Evolutionary conservation across 352 stramenopile species (phyloP).

Genomic region (Phytopythium boreale): DNA sequence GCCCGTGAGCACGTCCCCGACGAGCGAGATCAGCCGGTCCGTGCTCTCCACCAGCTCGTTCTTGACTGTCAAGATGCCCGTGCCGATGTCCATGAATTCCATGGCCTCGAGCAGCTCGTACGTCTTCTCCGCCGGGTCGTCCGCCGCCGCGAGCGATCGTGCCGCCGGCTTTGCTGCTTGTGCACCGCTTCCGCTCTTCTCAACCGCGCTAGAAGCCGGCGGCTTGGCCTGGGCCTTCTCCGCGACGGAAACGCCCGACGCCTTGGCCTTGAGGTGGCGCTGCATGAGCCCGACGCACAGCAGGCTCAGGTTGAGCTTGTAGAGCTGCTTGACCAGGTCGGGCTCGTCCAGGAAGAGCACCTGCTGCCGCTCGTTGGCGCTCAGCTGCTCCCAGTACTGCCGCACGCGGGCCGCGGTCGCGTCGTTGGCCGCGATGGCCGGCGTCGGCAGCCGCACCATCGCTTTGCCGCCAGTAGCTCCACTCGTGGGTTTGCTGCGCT

Average conservation of each 20-base stretch:
- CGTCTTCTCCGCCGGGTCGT: slow-evolving; percentile 48
- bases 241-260: neutral
- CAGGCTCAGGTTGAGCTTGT: slow-evolving; percentile 85
- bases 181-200: neutral
- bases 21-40: slow-evolving; percentile 58
- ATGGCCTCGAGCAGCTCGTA: slow-evolving; percentile 86
- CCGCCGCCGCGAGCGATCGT: neutral
- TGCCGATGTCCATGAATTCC: slow-evolving; percentile 89
- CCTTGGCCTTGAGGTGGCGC: slow-evolving; percentile 60
- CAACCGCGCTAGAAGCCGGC: neutral
- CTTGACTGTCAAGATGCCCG: slow-evolving; percentile 82
- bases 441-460: neutral
- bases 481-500: slow-evolving; percentile 6
- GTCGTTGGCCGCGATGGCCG: neutral
- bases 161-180: slow-evolving; percentile 2
- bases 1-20: slow-evolving; percentile 54
- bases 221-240: slow-evolving; percentile 11
- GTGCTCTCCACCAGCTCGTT: slow-evolving; percentile 74
- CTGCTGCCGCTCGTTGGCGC: slow-evolving; percentile 58
- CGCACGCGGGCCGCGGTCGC: slow-evolving; percentile 28
- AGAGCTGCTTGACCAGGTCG: slow-evolving; percentile 82
- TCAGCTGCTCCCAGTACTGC: slow-evolving; percentile 68
- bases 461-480: too few relatives aligned
- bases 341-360: slow-evolving; percentile 78
- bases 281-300: slow-evolving; percentile 84